phyloP scores from a whole-genome alignment of 768 basidiomycete genomes.

The Lanmaoa pseudosensibilis region DNA sequence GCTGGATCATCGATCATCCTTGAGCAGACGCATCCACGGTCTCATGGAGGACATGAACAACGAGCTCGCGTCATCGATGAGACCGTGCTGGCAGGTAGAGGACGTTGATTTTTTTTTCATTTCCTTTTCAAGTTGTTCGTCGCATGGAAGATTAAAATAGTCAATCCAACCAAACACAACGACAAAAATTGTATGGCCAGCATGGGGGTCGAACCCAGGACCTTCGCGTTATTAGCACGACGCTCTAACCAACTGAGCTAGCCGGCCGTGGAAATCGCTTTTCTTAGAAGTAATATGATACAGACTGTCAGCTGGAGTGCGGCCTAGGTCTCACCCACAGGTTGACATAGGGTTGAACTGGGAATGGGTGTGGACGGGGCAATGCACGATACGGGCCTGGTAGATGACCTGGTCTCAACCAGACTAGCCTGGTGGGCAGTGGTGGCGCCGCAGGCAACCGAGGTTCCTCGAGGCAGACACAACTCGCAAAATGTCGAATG shows the following conservation, averaged over 20 bases:
- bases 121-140: neutral
- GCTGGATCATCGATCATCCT: neutral
- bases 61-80: neutral
- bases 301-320: too few relatives aligned
- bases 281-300: too few relatives aligned
- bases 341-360: neutral
- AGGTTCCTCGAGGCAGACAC: neutral
- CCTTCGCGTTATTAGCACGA: conserved; percentile 59
- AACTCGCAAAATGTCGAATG: neutral
- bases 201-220: conserved; percentile 25
- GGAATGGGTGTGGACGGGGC: neutral
- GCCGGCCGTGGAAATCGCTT: conserved; percentile 50
- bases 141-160: neutral
- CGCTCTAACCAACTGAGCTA: conserved; percentile 95
- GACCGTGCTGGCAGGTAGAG: neutral
- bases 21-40: neutral
- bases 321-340: too few relatives aligned
- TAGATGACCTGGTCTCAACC: neutral
- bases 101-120: too few relatives aligned
- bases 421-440: neutral
- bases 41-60: neutral
- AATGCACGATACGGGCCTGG: too few relatives aligned
- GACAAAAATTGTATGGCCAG: conserved; percentile 11
- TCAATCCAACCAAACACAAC: neutral
- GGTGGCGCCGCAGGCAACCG: neutral